Percentiles rank a stretch among this genome's conserved stretches.
These are phyloP conservation scores for Cyclaneusma minus DNA, from an alignment of 2,329 filamentous ascomycete species.

Conservation along the genomic window DNA sequence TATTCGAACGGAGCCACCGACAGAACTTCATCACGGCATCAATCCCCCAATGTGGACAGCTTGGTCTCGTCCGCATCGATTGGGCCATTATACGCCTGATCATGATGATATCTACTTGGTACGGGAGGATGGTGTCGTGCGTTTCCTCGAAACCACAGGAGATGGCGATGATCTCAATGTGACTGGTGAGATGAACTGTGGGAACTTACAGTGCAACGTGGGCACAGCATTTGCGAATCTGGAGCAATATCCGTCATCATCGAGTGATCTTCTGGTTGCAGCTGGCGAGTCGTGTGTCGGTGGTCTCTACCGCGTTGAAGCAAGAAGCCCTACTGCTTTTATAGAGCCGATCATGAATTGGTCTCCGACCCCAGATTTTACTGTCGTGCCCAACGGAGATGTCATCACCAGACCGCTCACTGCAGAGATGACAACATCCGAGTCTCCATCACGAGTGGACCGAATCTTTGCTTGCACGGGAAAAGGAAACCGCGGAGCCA, in stretches of 20 bases:
- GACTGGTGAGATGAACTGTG: conserved; percentile 40
- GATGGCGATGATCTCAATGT: conserved; percentile 32
- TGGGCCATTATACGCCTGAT: conserved; percentile 38
- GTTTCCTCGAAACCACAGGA: conserved; percentile 53
- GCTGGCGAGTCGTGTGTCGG: conserved; percentile 69
- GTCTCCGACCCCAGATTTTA: conserved; percentile 26
- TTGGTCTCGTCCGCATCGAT: conserved; percentile 67
- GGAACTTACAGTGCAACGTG: conserved; percentile 56
- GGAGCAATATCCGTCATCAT: conserved; percentile 6
- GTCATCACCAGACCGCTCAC: conserved; percentile 33
- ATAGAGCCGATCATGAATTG: conserved; percentile 50
- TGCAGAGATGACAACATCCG: conserved; percentile 15
- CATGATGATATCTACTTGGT: conserved; percentile 75
- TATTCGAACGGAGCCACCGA: conserved; percentile 24
- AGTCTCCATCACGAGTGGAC: conserved; percentile 21
- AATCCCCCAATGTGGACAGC: conserved; percentile 56
- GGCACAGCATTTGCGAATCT: conserved; percentile 66
- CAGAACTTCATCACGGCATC: conserved; percentile 29
- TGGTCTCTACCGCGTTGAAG: conserved; percentile 48
- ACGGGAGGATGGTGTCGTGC: conserved; percentile 72
- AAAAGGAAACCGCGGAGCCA: conserved; percentile 41
- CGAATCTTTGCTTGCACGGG: conserved; percentile 53
- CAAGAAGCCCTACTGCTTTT: conserved; percentile 35
- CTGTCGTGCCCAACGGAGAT: conserved; percentile 23
- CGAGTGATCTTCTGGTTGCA: conserved; percentile 56